Percentiles rank a stretch among this genome's conserved stretches.
Evolutionary conservation across 1,139 yeast genomes (phyloP).

Genomic region (Zygotorulaspora mrakii): DNA sequence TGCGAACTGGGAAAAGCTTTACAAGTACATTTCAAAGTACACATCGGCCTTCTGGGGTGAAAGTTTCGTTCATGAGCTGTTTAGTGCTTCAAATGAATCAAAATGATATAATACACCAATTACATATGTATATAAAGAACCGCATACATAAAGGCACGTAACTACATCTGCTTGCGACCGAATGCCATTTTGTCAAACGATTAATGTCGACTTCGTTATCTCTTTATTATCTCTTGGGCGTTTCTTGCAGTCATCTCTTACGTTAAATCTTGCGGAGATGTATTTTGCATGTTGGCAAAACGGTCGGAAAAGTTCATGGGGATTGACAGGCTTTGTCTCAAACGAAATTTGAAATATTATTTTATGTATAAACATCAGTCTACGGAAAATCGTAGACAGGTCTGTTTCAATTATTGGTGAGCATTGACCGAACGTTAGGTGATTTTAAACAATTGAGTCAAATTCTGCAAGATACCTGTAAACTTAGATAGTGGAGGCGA

Average conservation of each 20-base stretch:
- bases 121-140: conserved; percentile 7
- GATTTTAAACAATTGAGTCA: neutral
- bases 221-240: no score
- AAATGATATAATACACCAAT: conserved; percentile 4
- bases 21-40: conserved; percentile 82
- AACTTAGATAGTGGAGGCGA: conserved; percentile 1
- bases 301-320: no score
- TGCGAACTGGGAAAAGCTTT: conserved; percentile 76
- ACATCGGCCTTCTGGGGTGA: conserved; percentile 98
- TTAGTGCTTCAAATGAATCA: conserved; percentile 36
- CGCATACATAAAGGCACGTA: no score
- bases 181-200: neutral
- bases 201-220: neutral
- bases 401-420: neutral
- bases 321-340: no score
- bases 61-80: conserved; percentile 83
- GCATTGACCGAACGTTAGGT: neutral
- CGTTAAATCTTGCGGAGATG: no score
- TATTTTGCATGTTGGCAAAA: no score
- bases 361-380: neutral
- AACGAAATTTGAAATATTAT: conserved; percentile 2
- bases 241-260: conserved; percentile 1
- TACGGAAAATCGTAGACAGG: neutral
- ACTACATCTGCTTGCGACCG: no score
- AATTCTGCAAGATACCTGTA: conserved; percentile 1